Evolutionary conservation across 768 basidiomycete species (phyloP), one percentile per base, ranked within the genome.

Genomic region (Calocybe cyanea): DNA sequence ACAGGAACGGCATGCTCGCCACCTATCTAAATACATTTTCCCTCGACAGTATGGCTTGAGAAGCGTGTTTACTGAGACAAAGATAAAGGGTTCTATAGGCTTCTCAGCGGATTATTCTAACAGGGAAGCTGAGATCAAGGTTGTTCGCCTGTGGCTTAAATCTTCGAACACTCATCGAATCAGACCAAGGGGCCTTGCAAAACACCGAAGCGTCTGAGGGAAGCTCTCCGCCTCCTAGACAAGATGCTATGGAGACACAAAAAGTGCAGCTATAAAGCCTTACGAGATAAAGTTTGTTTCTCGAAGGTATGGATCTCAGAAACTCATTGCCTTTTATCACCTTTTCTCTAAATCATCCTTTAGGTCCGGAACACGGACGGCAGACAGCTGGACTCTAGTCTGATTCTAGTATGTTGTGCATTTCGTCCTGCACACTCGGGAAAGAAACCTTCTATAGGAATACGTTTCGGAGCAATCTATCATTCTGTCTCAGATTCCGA

Each of bases 1-100:
- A 48, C 76, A 76, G 53, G 70, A 68, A 35, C 71, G 71, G 31
- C 62, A 78, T 31, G 75, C 77, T 0, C 74, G 85, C 32, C 81
- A 81, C 51, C 64, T 92, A 1, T 73, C 85, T 25, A 93, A 92
- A 65, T 85, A 92, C 56, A 69, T 98, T 1, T 95, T 98, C 56
- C 83, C 92, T 7, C 73, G 83, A 32, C 87, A 92, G 54, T 91
- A 83, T 56, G 76, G 77, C 0, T 58, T 96, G 1, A 58, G 70
- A 4, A 86, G 69, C 52, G 73, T 83, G 2, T 93, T 92, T 56
- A 38, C 57, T 45, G 18, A 51, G 9, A 38, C 46, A 6, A 30
- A 33, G 7, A 52, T 50, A 14, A 63, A 54, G 25, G 63, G 57
- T 34, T 56, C 63, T 35, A 50, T 57, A 0, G 66, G 65, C 34